phyloP scores from a whole-genome alignment of 768 basidiomycete genomes.

The Saitozyma podzolica region DNA sequence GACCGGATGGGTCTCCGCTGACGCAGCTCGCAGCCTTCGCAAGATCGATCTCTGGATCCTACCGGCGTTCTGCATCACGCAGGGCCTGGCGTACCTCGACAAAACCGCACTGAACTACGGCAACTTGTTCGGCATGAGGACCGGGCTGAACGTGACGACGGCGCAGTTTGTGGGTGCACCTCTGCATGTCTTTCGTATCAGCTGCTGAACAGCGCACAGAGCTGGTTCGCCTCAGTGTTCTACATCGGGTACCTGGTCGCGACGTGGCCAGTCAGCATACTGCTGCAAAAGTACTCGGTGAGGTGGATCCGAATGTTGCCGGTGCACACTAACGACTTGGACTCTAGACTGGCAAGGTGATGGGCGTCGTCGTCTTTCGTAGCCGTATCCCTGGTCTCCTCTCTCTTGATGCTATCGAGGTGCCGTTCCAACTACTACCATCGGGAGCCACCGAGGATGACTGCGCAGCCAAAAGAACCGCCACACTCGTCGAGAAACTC shows the following conservation, averaged over 20 bases:
- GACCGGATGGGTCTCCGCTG: slow-evolving; percentile 1
- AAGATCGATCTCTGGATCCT: slow-evolving; percentile 47
- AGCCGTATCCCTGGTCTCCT: too few relatives aligned
- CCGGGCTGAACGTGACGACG: neutral
- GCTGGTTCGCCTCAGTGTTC: slow-evolving; percentile 7
- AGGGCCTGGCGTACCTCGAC: slow-evolving; percentile 49
- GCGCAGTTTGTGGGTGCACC: neutral
- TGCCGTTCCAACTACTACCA: too few relatives aligned
- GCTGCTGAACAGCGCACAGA: slow-evolving; percentile 6
- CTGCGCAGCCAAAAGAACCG: too few relatives aligned
- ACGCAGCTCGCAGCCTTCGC: neutral
- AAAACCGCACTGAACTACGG: slow-evolving; percentile 53
- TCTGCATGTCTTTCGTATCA: neutral
- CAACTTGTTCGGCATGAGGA: slow-evolving; percentile 51
- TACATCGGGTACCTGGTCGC: slow-evolving; percentile 11
- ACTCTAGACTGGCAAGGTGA: slow-evolving; percentile 23
- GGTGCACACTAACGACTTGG: neutral
- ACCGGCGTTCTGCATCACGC: slow-evolving; percentile 43
- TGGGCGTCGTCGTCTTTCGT: slow-evolving; percentile 37
- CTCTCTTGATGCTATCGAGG: too few relatives aligned
- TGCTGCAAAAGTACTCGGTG: slow-evolving; percentile 3
- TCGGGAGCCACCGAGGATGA: too few relatives aligned
- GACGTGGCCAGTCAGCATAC: neutral
- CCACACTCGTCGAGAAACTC: too few relatives aligned
- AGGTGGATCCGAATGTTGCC: neutral